These are phyloP conservation scores for Dactylorhiza incarnata DNA, from an alignment of 106 monocot genomes.

Conservation along the genomic window DNA sequence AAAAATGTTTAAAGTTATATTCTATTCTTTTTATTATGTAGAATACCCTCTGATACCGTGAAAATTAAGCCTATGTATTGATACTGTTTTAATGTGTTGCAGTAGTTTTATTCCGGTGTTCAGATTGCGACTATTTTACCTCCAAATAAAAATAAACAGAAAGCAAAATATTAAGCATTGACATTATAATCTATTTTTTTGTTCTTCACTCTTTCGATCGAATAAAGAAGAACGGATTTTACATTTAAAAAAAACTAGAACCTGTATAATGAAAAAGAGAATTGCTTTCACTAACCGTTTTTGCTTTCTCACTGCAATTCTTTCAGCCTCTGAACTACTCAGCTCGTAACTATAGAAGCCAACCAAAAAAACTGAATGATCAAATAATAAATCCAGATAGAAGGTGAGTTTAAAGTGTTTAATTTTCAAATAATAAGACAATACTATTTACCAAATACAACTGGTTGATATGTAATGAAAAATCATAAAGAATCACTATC, in stretches of 20 bases:
- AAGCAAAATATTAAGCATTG: no score
- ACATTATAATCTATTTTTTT: background rate
- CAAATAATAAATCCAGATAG: background rate
- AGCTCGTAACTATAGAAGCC: background rate
- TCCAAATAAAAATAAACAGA: no score
- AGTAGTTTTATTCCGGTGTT: no score
- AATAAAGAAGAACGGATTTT: background rate
- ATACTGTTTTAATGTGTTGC: no score
- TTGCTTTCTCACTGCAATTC: constrained; percentile 4
- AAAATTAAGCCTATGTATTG: no score
- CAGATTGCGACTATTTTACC: no score
- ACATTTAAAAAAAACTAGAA: background rate
- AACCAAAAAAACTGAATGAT: background rate
- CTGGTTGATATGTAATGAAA: background rate
- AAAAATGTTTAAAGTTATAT: no score
- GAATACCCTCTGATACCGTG: no score
- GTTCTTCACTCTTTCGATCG: background rate
- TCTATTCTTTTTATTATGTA: no score
- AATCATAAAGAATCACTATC: background rate
- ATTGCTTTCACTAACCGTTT: background rate
- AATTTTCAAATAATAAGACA: background rate
- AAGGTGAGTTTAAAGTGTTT: background rate
- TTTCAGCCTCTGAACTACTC: constrained; percentile 9
- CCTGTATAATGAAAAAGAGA: background rate
- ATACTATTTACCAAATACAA: background rate